Evolutionary conservation across 2,329 filamentous ascomycete genomes (phyloP), one percentile per base, ranked within the genome.

Genomic region (Orbilia quercus): DNA sequence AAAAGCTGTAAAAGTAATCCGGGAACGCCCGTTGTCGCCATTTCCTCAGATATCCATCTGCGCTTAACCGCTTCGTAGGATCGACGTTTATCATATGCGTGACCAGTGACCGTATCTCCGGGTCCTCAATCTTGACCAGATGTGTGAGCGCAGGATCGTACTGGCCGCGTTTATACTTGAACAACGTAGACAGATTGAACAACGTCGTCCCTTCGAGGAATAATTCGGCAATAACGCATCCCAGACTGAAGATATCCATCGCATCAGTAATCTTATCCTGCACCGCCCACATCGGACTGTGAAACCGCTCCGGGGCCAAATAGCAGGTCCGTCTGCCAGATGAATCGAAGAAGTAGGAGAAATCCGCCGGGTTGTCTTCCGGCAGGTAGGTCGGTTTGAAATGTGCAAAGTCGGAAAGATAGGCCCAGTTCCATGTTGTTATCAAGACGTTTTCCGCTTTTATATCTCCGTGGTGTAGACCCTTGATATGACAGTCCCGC

Each of bases 381-480:
- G 95, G 95, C 1, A 99, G 84, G 80, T 92, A 91, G 3, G 93
- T 91, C 9, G 93, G 95, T 79, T 99, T 99, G 83, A 96, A 98
- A 0, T 91, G 90, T 0, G 94, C 92, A 80, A 98, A 99, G 80
- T 99, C 95, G n/a, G 93, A 90, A 38, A 99, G 85, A 80, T 98
- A 99, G 1, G 99, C 85, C 95, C 96, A 99, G 82, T 98, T 97
- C 95, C 95, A 99, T 5, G 95, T 98, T 0, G 95, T 99, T 55
- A 99, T 94, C 51, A 99, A 84, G 36, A 96, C 88, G 78, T 99
- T 99, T 81, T 99, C 94, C 1, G 94, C 95, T 84, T 99, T 99
- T 83, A 99, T 98, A 79, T 99, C 96, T 67, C 95, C 96, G 80
- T 99, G 95, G 80, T 93, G 98, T 57, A 99, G 85, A 78, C 96